phyloP scores from a whole-genome alignment of 2,329 filamentous ascomycete genomes.

The Cordyceps farinosa region DNA sequence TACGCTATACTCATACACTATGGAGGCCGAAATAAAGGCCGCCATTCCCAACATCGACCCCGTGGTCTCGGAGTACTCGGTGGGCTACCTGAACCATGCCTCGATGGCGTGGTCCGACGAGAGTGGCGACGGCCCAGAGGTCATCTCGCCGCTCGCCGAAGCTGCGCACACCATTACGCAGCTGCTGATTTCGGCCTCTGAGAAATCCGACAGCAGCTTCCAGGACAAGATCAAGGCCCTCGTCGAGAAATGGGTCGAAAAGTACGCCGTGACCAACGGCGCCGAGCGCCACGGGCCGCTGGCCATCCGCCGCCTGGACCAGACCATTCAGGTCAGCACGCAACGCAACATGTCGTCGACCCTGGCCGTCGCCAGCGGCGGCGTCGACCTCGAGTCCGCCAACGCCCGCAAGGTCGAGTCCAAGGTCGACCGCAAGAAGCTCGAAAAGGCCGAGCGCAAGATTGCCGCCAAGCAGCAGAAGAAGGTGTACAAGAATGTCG shows the following conservation, averaged over 20 bases:
- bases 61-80: constrained; percentile 85
- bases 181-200: constrained; percentile 88
- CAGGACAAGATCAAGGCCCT: constrained; percentile 76
- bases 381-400: constrained; percentile 89
- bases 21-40: constrained; percentile 85
- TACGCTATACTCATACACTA: constrained; percentile 35
- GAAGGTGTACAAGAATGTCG: constrained; percentile 96
- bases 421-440: constrained; percentile 96
- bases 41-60: constrained; percentile 85
- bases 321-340: constrained; percentile 89
- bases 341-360: constrained; percentile 97
- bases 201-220: constrained; percentile 65
- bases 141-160: constrained; percentile 72
- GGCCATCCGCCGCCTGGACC: constrained; percentile 79
- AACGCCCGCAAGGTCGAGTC: constrained; percentile 94
- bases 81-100: constrained; percentile 91
- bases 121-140: constrained; percentile 52
- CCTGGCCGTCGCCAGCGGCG: constrained; percentile 76
- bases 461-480: constrained; percentile 98
- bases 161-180: constrained; percentile 83
- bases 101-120: constrained; percentile 78
- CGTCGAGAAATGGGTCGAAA: constrained; percentile 84
- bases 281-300: constrained; percentile 70
- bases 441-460: constrained; percentile 97
- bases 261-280: constrained; percentile 71